Percentiles rank a stretch among this genome's conserved stretches.
phyloP scores from a whole-genome alignment of 257 asterid genomes.

The Fraxinus quadrangulata region DNA sequence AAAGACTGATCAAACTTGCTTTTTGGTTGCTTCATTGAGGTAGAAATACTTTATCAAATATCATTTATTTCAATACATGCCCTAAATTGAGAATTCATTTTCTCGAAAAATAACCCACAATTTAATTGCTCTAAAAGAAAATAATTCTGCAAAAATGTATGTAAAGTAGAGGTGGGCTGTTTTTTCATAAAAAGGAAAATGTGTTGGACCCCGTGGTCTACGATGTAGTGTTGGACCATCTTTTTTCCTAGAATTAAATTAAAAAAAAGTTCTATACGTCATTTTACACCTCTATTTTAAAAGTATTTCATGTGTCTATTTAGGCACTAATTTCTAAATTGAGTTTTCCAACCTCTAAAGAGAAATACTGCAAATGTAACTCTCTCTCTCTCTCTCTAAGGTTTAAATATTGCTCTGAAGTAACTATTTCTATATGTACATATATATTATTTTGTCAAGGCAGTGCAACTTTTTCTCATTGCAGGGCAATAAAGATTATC shows the following conservation, averaged over 20 bases:
- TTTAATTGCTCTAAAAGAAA: not conserved
- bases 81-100: not conserved
- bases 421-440: not conserved
- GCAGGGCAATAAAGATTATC: constrained; percentile 37
- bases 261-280: too few species aligned
- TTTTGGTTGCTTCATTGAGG: constrained; percentile 8
- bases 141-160: too few species aligned
- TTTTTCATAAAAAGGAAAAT: too few species aligned
- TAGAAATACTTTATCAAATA: not conserved
- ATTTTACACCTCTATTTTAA: not conserved
- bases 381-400: constrained; percentile 37
- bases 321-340: too few species aligned
- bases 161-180: too few species aligned
- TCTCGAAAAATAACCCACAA: not conserved
- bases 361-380: constrained; percentile 35
- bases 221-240: too few species aligned
- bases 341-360: too few species aligned
- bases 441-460: constrained; percentile 52
- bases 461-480: constrained; percentile 53
- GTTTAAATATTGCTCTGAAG: constrained; percentile 16
- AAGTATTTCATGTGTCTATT: too few species aligned
- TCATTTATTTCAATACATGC: not conserved
- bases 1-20: constrained; percentile 18
- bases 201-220: too few species aligned
- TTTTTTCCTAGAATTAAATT: too few species aligned